Evolutionary conservation across 2,329 filamentous ascomycete species (phyloP), one percentile per base, ranked within the genome.

Genomic region (Elsinoe ampelina): DNA sequence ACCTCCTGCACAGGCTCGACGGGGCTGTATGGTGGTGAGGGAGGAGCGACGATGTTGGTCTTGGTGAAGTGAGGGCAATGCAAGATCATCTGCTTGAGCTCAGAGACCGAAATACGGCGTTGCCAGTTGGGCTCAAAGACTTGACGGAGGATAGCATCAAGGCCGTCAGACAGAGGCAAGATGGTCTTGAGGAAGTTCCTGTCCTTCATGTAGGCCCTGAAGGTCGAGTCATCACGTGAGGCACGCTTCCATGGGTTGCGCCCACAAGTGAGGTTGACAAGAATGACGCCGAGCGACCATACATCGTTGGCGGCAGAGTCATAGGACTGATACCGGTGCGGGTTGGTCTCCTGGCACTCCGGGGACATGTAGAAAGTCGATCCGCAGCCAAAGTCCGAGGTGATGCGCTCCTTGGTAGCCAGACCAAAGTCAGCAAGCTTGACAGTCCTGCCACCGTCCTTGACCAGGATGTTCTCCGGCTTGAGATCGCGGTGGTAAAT

Each of bases 351-450:
- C 72, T 96, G 83, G 70, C 93, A 98, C 82, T 98, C 93, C 96
- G 93, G 93, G 68, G 90, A 95, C 93, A 97, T 98, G 76, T 98
- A 98, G 68, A 97, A 97, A 12, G 92, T 97, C 32, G 93, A 97
- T 61, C 93, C 93, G 71, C 93, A 98, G 67, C 93, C 93, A 73
- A 95, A 96, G 71, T 98, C 93, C 65, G 90, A 87, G 62, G 92
- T 95, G 63, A 85, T 79, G 63, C 83, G 80, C 63, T 92, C 88
- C 58, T 83, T 84, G 20, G 90, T 97, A 59, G 93, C 93, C 57
- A 98, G 82, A 69, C 93, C 93, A 79, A 98, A 98, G 73, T 98
- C 93, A 63, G 92, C 93, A 63, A 98, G 81, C 76, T 97, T 95
- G 68, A 95, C 89, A 35, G 89, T 93, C 74, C 86, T 83, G 63